These are phyloP conservation scores for Aspergillus sp. DNA, from an alignment of 2,329 filamentous ascomycete genomes.

Conservation along the genomic window DNA sequence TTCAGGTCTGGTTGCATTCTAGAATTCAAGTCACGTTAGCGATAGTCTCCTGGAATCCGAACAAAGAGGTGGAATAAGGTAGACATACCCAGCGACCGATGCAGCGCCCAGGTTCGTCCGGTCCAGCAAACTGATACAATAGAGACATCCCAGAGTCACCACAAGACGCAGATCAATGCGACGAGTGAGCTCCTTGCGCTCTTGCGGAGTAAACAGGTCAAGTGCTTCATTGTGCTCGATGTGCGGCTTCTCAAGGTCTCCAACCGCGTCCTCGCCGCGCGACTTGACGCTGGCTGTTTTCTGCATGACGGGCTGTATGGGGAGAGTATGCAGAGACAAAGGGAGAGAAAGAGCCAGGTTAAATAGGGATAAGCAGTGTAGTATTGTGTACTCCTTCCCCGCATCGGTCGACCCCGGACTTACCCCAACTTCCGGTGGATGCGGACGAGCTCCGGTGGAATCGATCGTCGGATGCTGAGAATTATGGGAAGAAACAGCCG, in stretches of 20 bases:
- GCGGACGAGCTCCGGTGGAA: too few species aligned
- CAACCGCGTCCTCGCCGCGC: neutral
- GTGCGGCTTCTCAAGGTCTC: neutral
- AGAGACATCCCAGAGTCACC: conserved; percentile 10
- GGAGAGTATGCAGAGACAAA: too few species aligned
- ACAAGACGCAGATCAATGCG: conserved; percentile 16
- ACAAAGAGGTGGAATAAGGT: neutral
- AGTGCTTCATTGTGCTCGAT: neutral
- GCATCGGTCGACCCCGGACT: too few species aligned
- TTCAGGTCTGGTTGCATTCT: conserved; percentile 16
- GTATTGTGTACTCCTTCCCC: too few species aligned
- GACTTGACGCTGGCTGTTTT: neutral
- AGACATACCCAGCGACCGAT: conserved; percentile 14
- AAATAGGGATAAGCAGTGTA: too few species aligned
- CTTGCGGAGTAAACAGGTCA: neutral
- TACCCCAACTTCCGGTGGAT: too few species aligned
- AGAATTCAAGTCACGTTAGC: neutral
- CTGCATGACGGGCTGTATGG: neutral
- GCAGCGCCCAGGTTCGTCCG: conserved; percentile 17
- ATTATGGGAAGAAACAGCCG: too few species aligned
- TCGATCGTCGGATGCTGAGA: too few species aligned
- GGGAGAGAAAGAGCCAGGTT: too few species aligned
- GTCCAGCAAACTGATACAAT: conserved; percentile 16
- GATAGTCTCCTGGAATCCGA: neutral
- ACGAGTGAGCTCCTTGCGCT: conserved; percentile 1